These are phyloP conservation scores for Nannochloris sp. DNA, from an alignment of 139 green algal species.

Conservation along the genomic window DNA sequence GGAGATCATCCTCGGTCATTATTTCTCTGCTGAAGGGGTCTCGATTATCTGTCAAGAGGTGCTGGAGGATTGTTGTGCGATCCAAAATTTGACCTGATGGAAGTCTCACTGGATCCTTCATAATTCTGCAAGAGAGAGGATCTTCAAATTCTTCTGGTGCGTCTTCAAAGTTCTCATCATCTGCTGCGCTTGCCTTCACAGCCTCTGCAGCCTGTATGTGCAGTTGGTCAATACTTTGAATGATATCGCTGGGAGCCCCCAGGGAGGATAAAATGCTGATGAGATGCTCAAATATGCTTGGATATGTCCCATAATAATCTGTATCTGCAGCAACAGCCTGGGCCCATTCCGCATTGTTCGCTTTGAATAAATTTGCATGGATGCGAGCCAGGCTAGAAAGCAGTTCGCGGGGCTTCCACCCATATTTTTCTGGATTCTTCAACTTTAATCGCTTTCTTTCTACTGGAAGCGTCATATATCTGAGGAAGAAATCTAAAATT, in stretches of 20 bases:
- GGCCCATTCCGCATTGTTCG: constrained; percentile 45
- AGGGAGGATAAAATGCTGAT: constrained; percentile 39
- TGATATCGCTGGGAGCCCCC: constrained; percentile 14
- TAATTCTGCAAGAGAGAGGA: constrained; percentile 76
- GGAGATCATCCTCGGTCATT: constrained; percentile 48
- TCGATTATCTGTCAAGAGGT: constrained; percentile 73
- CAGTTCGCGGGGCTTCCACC: constrained; percentile 74
- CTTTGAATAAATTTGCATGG: constrained; percentile 71
- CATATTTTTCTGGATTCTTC: constrained; percentile 77
- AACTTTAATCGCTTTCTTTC: constrained; percentile 63
- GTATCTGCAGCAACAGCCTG: constrained; percentile 67
- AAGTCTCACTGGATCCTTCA: constrained; percentile 82
- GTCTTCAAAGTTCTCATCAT: constrained; percentile 61
- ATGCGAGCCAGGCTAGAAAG: constrained; percentile 57
- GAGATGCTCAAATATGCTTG: constrained; percentile 65
- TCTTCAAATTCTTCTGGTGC: constrained; percentile 87
- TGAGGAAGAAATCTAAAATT: constrained; percentile 97
- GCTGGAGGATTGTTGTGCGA: constrained; percentile 72
- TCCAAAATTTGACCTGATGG: constrained; percentile 65
- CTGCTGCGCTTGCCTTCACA: constrained; percentile 20
- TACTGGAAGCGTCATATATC: constrained; percentile 61
- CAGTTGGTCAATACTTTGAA: constrained; percentile 42
- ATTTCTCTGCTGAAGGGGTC: constrained; percentile 82
- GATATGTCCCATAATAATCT: constrained; percentile 56
- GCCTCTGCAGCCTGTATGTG: constrained; percentile 13